These are phyloP conservation scores for Penicillium sclerotigenum DNA, from an alignment of 2,329 filamentous ascomycete genomes.

Conservation along the genomic window DNA sequence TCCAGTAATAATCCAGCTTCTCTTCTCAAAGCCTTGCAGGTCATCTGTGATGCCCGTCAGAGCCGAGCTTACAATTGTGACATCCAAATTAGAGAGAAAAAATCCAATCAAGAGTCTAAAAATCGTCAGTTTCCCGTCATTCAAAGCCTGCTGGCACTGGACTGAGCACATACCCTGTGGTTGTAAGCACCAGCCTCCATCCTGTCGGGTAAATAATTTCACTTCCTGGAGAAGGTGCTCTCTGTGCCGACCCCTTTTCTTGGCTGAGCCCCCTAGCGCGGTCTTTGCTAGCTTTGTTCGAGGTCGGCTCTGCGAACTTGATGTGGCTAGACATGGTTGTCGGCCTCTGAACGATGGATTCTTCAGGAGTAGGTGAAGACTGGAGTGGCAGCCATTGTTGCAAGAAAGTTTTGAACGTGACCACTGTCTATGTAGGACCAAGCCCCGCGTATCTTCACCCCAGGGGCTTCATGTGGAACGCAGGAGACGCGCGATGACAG, in stretches of 20 bases:
- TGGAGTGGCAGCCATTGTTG: slow-evolving; percentile 15
- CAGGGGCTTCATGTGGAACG: slow-evolving; percentile 26
- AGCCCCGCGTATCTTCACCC: slow-evolving; percentile 25
- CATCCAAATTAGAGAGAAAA: slow-evolving; percentile 35
- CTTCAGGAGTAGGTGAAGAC: slow-evolving; percentile 15
- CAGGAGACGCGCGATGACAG: slow-evolving; percentile 26
- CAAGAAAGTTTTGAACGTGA: slow-evolving; percentile 18
- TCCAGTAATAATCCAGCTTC: slow-evolving; percentile 37
- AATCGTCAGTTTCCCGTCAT: neutral
- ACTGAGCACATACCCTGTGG: slow-evolving; percentile 16
- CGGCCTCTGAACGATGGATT: slow-evolving; percentile 10
- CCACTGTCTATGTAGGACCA: slow-evolving; percentile 19
- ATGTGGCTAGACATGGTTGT: slow-evolving; percentile 21
- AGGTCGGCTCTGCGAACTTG: slow-evolving; percentile 21
- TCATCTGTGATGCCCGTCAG: slow-evolving; percentile 35
- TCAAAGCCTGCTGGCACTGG: neutral
- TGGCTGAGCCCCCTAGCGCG: neutral
- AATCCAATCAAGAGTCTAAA: slow-evolving; percentile 28
- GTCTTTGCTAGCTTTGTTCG: slow-evolving; percentile 5
- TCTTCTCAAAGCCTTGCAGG: slow-evolving; percentile 32
- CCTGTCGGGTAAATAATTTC: slow-evolving; percentile 26
- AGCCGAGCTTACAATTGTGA: slow-evolving; percentile 37
- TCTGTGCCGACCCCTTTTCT: slow-evolving; percentile 23
- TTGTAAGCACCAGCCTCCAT: slow-evolving; percentile 23
- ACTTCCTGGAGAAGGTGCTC: slow-evolving; percentile 21